Evolutionary conservation across 371 early-diverging fungal genomes (phyloP).

Genomic region (Cladochytrium tenue): DNA sequence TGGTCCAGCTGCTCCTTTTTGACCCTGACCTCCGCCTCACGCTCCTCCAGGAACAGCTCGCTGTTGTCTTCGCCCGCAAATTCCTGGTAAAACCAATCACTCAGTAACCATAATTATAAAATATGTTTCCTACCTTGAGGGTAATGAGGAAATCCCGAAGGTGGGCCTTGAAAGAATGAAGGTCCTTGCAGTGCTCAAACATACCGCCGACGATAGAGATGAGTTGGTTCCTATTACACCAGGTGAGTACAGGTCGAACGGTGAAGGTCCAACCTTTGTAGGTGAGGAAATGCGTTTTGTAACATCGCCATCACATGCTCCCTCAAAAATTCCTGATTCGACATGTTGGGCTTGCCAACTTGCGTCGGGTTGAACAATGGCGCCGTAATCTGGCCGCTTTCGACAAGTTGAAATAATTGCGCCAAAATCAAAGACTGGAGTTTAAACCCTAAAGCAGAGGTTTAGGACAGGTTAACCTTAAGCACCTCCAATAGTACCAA

Average conservation of each 20-base stretch:
- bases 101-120: conserved; percentile 2
- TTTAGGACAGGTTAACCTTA: conserved; percentile 16
- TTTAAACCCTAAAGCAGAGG: conserved; percentile 78
- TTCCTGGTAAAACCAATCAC: conserved; percentile 48
- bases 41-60: conserved; percentile 88
- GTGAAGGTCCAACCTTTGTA: conserved; percentile 65
- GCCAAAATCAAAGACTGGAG: conserved; percentile 86
- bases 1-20: conserved; percentile 80
- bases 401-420: conserved; percentile 83
- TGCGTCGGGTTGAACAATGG: conserved; percentile 78
- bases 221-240: conserved; percentile 69
- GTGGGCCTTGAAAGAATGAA: conserved; percentile 82
- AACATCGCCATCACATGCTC: conserved; percentile 81
- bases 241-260: conserved; percentile 3
- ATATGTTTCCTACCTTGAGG: conserved; percentile 60
- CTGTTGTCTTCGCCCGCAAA: conserved; percentile 85
- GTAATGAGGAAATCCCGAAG: conserved; percentile 96
- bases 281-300: conserved; percentile 88
- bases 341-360: conserved; percentile 70
- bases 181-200: conserved; percentile 76
- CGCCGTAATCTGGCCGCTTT: conserved; percentile 73
- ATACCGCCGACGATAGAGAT: conserved; percentile 84
- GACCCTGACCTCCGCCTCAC: conserved; percentile 81
- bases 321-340: conserved; percentile 75
- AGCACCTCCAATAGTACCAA: no score